phyloP scores from a whole-genome alignment of 192 early-diverging fungal species.

The Linnemannia exigua region DNA sequence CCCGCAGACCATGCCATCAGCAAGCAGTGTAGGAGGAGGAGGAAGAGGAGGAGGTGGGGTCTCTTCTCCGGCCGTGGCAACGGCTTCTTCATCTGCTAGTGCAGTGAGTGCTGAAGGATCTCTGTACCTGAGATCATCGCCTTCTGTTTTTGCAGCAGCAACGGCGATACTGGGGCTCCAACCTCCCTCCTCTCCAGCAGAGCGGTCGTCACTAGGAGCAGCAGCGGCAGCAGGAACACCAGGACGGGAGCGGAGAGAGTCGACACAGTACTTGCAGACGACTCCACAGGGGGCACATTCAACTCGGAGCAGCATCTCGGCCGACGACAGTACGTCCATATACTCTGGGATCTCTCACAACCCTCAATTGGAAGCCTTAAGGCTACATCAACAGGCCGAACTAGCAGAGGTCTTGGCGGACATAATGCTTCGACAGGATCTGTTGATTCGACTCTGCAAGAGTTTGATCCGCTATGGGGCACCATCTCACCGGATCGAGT shows the following conservation, averaged over 20 bases:
- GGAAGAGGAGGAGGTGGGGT: neutral
- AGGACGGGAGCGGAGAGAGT: neutral
- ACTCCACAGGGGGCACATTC: constrained; percentile 1
- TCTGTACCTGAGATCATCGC: neutral
- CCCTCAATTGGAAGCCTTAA: constrained; percentile 19
- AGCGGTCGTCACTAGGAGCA: neutral
- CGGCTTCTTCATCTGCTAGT: neutral
- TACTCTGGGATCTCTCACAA: constrained; percentile 30
- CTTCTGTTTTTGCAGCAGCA: neutral
- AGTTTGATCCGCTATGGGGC: constrained; percentile 64
- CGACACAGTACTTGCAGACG: constrained; percentile 19
- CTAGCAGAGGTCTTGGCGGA: constrained; percentile 41
- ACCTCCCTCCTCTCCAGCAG: neutral
- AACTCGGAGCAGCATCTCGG: constrained; percentile 31
- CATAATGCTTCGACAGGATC: constrained; percentile 61
- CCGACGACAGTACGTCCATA: constrained; percentile 30
- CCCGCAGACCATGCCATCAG: neutral
- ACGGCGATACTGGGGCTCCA: neutral
- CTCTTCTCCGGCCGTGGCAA: neutral
- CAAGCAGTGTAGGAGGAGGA: neutral
- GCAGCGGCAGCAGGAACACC: neutral
- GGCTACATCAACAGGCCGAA: constrained; percentile 27
- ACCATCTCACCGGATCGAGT: constrained; percentile 65
- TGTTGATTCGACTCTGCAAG: constrained; percentile 65
- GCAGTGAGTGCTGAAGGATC: neutral